Evolutionary conservation across 2,329 filamentous ascomycete species (phyloP).

Genomic region (Orbilia oligospora): DNA sequence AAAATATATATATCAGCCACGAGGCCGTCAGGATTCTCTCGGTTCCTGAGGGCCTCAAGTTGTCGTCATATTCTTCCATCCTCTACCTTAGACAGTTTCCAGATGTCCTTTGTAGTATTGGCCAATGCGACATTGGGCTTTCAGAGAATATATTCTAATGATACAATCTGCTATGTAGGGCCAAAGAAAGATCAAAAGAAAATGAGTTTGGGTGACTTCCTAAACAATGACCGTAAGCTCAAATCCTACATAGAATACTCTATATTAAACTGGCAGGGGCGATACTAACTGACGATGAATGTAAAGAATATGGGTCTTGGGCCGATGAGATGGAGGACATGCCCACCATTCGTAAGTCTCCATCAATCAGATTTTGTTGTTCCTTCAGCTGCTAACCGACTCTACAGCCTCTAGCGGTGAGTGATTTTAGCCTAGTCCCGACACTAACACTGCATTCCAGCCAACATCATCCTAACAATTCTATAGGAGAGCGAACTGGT

Average conservation of each 20-base stretch:
- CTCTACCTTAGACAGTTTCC: neutral
- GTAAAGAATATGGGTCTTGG: slow-evolving; percentile 81
- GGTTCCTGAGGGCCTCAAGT: slow-evolving; percentile 13
- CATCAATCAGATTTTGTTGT: neutral
- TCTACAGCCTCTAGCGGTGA: slow-evolving; percentile 60
- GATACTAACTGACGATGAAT: neutral
- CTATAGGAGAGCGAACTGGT: slow-evolving; percentile 54
- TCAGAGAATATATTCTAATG: slow-evolving; percentile 12
- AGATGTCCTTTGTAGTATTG: neutral
- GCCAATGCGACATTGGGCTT: neutral
- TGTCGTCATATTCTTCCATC: neutral
- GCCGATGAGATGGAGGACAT: slow-evolving; percentile 97
- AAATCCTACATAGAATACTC: neutral
- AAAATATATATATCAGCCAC: neutral
- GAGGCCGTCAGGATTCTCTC: slow-evolving; percentile 46
- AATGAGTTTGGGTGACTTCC: slow-evolving; percentile 97
- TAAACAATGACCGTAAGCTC: slow-evolving; percentile 87
- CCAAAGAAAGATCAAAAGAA: slow-evolving; percentile 95
- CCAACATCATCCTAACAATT: slow-evolving; percentile 35
- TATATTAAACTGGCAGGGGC: neutral
- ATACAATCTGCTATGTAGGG: slow-evolving; percentile 73
- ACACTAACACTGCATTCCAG: slow-evolving; percentile 1
- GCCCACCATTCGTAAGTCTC: slow-evolving; percentile 77
- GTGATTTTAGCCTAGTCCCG: slow-evolving; percentile 21
- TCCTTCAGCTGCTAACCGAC: slow-evolving; percentile 46